These are phyloP conservation scores for Ustilaginoidea virens DNA, from an alignment of 2,329 filamentous ascomycete genomes.

Conservation along the genomic window DNA sequence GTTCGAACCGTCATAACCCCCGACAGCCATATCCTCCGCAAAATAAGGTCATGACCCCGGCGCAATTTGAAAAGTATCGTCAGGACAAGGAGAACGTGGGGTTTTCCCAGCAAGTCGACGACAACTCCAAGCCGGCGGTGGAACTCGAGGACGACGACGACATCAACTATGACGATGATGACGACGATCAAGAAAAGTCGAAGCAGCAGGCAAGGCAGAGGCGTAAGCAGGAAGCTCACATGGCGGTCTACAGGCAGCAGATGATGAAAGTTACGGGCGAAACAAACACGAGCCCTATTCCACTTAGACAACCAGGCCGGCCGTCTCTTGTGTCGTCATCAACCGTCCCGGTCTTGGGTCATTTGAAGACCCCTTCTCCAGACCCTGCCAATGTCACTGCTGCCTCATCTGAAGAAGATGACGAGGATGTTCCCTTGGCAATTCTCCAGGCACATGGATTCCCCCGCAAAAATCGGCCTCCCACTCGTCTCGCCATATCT, in stretches of 20 bases:
- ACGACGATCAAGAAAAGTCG: constrained; percentile 65
- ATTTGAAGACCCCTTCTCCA: constrained; percentile 20
- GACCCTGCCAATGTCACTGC: constrained; percentile 28
- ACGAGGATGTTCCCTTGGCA: constrained; percentile 75
- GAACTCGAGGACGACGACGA: constrained; percentile 50
- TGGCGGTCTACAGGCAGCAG: constrained; percentile 79
- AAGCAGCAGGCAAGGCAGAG: constrained; percentile 61
- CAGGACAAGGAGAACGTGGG: constrained; percentile 54
- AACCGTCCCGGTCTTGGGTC: constrained; percentile 45
- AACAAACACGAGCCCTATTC: constrained; percentile 18
- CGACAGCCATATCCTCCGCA: constrained; percentile 25
- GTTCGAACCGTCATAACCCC: constrained; percentile 19
- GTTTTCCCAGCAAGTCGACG: constrained; percentile 23
- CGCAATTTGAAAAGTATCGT: constrained; percentile 70
- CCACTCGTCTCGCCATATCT: constrained; percentile 47
- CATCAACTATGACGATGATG: constrained; percentile 53
- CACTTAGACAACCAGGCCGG: constrained; percentile 24
- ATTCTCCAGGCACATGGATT: constrained; percentile 85
- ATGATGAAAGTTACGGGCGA: constrained; percentile 96
- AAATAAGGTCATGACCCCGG: constrained; percentile 79
- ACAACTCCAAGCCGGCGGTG: constrained; percentile 23
- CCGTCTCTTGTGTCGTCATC: constrained; percentile 39
- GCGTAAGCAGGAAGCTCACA: constrained; percentile 77
- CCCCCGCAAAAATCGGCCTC: constrained; percentile 61
- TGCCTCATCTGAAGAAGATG: constrained; percentile 67